Evolutionary conservation across 192 early-diverging fungal genomes (phyloP).

Genomic region (Oehlia diaphana): DNA sequence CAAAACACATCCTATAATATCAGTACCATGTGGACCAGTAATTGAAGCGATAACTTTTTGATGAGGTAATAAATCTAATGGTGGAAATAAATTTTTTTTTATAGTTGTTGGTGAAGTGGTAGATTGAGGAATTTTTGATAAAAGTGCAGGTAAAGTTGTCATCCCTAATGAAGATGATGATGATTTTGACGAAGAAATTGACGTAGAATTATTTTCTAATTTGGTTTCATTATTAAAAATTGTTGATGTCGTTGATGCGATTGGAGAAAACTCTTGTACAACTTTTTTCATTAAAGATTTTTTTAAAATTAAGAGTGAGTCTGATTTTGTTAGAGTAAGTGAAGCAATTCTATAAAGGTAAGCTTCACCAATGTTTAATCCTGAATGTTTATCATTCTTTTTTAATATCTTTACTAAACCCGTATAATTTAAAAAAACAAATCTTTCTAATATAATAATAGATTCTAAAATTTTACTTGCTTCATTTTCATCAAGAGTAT

Average conservation of each 20-base stretch:
- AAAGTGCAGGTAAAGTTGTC: slow-evolving; percentile 19
- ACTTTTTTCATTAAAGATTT: slow-evolving; percentile 67
- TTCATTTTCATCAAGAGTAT: slow-evolving; percentile 29
- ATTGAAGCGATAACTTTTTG: slow-evolving; percentile 82
- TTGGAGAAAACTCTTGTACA: slow-evolving; percentile 41
- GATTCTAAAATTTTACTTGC: slow-evolving; percentile 54
- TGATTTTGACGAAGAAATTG: neutral
- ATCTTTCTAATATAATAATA: slow-evolving; percentile 73
- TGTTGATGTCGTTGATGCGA: slow-evolving; percentile 1
- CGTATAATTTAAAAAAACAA: slow-evolving; percentile 84
- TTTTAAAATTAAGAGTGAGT: slow-evolving; percentile 66
- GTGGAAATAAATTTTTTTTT: slow-evolving; percentile 48
- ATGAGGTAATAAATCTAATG: slow-evolving; percentile 52
- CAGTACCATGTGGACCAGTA: slow-evolving; percentile 86
- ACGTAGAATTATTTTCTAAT: neutral
- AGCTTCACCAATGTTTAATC: slow-evolving; percentile 67
- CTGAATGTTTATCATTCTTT: slow-evolving; percentile 84
- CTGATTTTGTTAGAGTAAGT: slow-evolving; percentile 67
- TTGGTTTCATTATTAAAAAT: neutral
- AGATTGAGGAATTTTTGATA: neutral
- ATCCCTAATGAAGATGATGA: neutral
- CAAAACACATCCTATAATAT: slow-evolving; percentile 85
- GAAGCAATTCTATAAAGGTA: slow-evolving; percentile 59
- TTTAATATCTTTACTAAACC: slow-evolving; percentile 86
- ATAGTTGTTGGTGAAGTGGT: neutral